Evolutionary conservation across 192 early-diverging fungal species (phyloP), one percentile per base, ranked within the genome.

Genomic region (Coemansia sp.): DNA sequence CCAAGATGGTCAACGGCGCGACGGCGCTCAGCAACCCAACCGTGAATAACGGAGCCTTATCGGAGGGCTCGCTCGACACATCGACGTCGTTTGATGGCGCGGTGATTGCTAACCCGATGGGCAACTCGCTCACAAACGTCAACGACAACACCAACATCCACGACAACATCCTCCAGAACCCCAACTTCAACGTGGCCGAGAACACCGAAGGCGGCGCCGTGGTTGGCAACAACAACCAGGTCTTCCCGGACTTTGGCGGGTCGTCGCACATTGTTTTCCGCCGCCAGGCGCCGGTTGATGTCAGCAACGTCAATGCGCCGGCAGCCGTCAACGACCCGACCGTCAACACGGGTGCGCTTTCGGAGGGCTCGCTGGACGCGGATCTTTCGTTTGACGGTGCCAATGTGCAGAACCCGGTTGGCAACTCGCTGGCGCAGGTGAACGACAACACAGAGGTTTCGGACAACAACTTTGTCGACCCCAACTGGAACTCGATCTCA

Each of bases 361-460:
- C 35, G 1, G 55, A 72, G 25, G 76, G 76, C 14, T 33, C 76
- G 19, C 24, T 42, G 2, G 75, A 78, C 46, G 56, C 65, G 18
- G 59, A 50, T 8, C 48, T 71, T 38, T 78, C 75, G 2, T 55
- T 78, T 43, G 69, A 71, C 40, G 69, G 58, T 9, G 61, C 75
- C 2, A 49, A 40, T 2, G 49, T 78, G 12, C 22, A 54, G 21
- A 78, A 78, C 49, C 69, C 75, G 1, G 69, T 78, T 18, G 75
- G 75, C 0, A 78, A 78, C 62, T 71, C 75, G 32, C 58, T 78
- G 33, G 53, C 75, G 1, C 69, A 78, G 58, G 58, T 78, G n/a
- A 71, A 67, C 49, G 75, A 78, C 25, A 78, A 78, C 58, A 71
- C 75, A 7, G 75, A 78, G 0, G 43, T 78, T 12, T 59, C 64